A percentile compares a stretch with the other conserved stretches of the same genome.
Evolutionary conservation across 768 basidiomycete species (phyloP).

Genomic region (Auriscalpium microsporum): DNA sequence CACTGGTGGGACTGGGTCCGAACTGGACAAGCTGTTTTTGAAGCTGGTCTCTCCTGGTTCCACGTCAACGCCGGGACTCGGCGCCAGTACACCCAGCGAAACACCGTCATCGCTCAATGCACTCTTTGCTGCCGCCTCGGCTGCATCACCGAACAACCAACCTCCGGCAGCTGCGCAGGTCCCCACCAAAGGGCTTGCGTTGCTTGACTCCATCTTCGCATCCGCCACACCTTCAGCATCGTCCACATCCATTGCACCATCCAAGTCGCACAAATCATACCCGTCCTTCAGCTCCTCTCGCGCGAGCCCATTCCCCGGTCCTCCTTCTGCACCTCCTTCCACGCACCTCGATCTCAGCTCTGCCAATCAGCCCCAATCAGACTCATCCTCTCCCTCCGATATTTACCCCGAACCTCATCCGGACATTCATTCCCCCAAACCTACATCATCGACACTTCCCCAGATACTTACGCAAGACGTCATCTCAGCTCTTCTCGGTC

Average conservation of each 20-base stretch:
- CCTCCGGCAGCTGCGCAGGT: neutral
- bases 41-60: slow-evolving; percentile 27
- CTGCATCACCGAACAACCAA: slow-evolving; percentile 17
- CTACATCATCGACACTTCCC: slow-evolving; percentile 42
- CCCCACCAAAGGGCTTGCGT: slow-evolving; percentile 38
- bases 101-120: slow-evolving; percentile 28
- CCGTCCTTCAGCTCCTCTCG: neutral
- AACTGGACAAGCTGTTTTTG: slow-evolving; percentile 37
- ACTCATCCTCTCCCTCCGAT: slow-evolving; percentile 9
- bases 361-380: slow-evolving; percentile 12
- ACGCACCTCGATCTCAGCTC: slow-evolving; percentile 16
- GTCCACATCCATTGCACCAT: slow-evolving; percentile 5
- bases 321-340: slow-evolving; percentile 14
- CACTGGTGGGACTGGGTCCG: slow-evolving; percentile 22
- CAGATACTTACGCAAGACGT: slow-evolving; percentile 69
- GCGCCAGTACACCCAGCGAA: too few species aligned
- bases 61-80: slow-evolving; percentile 13
- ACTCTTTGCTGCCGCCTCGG: slow-evolving; percentile 32
- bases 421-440: slow-evolving; percentile 48
- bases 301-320: slow-evolving; percentile 12
- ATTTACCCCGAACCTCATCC: slow-evolving; percentile 27
- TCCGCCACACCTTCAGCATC: slow-evolving; percentile 38
- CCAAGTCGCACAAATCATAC: neutral
- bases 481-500: slow-evolving; percentile 54
- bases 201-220: slow-evolving; percentile 68